These are phyloP conservation scores for Albugo laibachii DNA, from an alignment of 352 stramenopile genomes.

Conservation along the genomic window DNA sequence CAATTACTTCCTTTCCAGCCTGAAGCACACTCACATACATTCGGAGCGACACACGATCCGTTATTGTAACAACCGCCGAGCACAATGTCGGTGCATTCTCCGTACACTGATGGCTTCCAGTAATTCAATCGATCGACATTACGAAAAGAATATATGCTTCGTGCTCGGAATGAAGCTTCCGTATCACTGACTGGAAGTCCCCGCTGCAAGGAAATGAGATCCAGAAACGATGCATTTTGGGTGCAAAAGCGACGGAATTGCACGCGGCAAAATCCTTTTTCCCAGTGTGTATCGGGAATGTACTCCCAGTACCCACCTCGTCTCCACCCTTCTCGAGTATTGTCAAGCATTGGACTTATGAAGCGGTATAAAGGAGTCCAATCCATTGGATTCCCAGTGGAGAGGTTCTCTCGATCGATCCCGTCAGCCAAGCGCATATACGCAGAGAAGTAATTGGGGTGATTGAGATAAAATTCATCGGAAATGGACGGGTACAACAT, in stretches of 20 bases:
- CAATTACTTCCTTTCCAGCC: slow-evolving; percentile 74
- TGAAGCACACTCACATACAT: slow-evolving; percentile 55
- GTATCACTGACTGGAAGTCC: slow-evolving; percentile 74
- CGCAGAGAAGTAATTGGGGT: slow-evolving; percentile 92
- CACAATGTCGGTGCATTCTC: slow-evolving; percentile 83
- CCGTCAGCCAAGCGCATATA: slow-evolving; percentile 86
- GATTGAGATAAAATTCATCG: slow-evolving; percentile 66
- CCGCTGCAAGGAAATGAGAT: slow-evolving; percentile 14
- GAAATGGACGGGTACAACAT: slow-evolving; percentile 25
- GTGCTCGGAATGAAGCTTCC: slow-evolving; percentile 78
- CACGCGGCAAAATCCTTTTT: slow-evolving; percentile 86
- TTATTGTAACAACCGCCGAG: slow-evolving; percentile 91
- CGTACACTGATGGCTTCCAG: slow-evolving; percentile 30
- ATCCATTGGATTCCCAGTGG: slow-evolving; percentile 77
- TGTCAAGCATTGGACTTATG: slow-evolving; percentile 50
- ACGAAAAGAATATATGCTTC: slow-evolving; percentile 52
- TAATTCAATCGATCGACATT: slow-evolving; percentile 25
- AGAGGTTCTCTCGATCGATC: slow-evolving; percentile 68
- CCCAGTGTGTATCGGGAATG: slow-evolving; percentile 48
- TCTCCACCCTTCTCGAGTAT: slow-evolving; percentile 86
- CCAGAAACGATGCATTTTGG: slow-evolving; percentile 7
- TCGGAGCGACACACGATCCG: slow-evolving; percentile 81
- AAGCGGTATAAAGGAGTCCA: slow-evolving; percentile 84
- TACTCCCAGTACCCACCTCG: slow-evolving; percentile 61
- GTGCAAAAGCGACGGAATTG: slow-evolving; percentile 81